Conservation (phyloP, 139 green algal genomes). For the Micractinium conductrix region DNA sequence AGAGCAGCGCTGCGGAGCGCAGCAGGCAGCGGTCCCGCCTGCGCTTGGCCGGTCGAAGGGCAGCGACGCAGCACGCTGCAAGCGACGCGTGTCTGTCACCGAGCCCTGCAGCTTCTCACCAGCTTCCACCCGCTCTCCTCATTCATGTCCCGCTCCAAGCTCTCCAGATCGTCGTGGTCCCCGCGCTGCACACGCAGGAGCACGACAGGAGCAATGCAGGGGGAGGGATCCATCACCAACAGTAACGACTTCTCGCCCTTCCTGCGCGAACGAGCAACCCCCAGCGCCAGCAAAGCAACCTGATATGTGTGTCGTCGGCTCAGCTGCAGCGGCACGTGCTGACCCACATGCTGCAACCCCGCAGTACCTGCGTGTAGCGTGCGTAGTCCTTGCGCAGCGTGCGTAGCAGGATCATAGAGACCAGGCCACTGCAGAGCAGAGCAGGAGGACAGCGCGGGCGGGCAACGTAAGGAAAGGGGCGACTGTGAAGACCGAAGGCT, state of each 20-base stretch:
- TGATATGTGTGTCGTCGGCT: too few species aligned
- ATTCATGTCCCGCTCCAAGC: slow-evolving; percentile 84
- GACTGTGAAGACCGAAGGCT: too few species aligned
- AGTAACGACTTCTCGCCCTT: not conserved
- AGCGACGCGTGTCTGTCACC: not conserved
- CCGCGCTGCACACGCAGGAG: not conserved
- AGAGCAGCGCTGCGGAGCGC: not conserved
- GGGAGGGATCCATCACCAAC: not conserved
- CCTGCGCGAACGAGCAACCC: too few species aligned
- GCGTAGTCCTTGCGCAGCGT: slow-evolving; percentile 95
- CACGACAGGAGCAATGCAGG: not conserved
- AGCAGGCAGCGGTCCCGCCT: too few species aligned
- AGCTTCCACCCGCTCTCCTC: slow-evolving; percentile 99
- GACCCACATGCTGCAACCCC: too few species aligned
- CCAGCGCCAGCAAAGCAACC: not conserved
- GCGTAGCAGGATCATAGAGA: slow-evolving; percentile 97
- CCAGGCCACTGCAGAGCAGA: too few species aligned
- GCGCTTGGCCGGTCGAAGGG: too few species aligned
- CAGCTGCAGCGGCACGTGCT: too few species aligned
- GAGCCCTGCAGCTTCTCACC: slow-evolving; percentile 1
- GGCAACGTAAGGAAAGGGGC: too few species aligned
- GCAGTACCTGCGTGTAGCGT: slow-evolving; percentile 51
- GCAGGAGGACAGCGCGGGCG: too few species aligned
- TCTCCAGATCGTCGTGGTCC: slow-evolving; percentile 87
- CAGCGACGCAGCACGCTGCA: too few species aligned